Conservation (phyloP, 1,139 yeast species). For the Pichia sp. region DNA sequence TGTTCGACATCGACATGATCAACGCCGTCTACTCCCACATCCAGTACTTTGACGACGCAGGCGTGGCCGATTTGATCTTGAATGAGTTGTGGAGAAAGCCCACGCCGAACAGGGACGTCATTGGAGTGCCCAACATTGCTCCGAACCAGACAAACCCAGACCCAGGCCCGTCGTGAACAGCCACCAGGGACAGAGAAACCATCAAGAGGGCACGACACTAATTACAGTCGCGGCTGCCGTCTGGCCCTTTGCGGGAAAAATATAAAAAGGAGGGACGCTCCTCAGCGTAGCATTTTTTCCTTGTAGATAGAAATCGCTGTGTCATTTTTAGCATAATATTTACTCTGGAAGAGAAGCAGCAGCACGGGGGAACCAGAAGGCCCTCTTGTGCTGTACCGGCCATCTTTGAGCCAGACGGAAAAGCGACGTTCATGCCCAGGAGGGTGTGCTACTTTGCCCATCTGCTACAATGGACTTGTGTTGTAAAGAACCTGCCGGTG, state of each 20-base stretch:
- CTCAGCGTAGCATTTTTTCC: background rate
- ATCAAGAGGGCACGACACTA: background rate
- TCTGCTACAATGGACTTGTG: background rate
- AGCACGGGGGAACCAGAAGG: no score
- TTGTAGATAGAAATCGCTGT: no score
- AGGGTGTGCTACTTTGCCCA: background rate
- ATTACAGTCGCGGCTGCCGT: background rate
- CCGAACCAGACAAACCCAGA: background rate
- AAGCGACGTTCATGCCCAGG: background rate
- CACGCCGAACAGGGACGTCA: background rate
- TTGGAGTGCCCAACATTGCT: background rate
- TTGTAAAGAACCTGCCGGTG: background rate
- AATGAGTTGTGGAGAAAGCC: constrained; percentile 39
- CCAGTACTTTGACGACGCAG: constrained; percentile 81
- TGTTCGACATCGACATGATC: constrained; percentile 71
- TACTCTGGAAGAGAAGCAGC: no score
- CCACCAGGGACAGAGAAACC: background rate
- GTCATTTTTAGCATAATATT: no score
- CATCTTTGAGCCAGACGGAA: background rate
- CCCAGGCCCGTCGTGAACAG: background rate
- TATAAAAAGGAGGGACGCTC: background rate
- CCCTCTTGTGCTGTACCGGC: no score
- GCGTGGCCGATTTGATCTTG: constrained; percentile 75
- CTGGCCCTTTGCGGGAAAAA: background rate
- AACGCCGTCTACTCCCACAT: constrained; percentile 85